phyloP scores from a whole-genome alignment of 2,329 filamentous ascomycete genomes.

The Juglanconis oblonga region DNA sequence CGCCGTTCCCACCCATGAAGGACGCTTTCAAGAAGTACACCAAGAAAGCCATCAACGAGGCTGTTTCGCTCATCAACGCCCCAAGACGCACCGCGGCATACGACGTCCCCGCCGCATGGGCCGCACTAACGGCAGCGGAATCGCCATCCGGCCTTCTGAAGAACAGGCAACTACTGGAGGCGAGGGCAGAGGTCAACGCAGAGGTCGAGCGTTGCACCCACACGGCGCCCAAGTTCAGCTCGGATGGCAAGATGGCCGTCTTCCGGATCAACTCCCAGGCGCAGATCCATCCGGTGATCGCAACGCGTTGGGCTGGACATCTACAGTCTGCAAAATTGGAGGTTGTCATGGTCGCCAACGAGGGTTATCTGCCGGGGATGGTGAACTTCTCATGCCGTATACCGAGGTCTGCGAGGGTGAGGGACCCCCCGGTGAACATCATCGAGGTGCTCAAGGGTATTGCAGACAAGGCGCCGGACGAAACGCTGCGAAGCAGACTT shows the following conservation, averaged over 20 bases:
- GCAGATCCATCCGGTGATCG: slow-evolving; percentile 66
- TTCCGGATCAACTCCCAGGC: slow-evolving; percentile 58
- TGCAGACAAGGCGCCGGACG: slow-evolving; percentile 39
- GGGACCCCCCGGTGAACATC: slow-evolving; percentile 59
- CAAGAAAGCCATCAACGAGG: slow-evolving; percentile 61
- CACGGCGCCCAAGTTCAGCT: slow-evolving; percentile 60
- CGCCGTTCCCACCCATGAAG: slow-evolving; percentile 65
- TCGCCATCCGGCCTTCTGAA: slow-evolving; percentile 50
- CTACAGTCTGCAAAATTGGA: slow-evolving; percentile 57
- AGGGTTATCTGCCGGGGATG: slow-evolving; percentile 59
- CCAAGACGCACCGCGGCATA: slow-evolving; percentile 60
- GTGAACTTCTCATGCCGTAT: slow-evolving; percentile 68
- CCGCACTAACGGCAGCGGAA: slow-evolving; percentile 48
- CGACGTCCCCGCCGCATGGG: slow-evolving; percentile 60
- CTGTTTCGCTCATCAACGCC: slow-evolving; percentile 63
- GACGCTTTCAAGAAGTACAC: slow-evolving; percentile 57
- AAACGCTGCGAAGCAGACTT: slow-evolving; percentile 43
- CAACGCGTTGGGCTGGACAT: slow-evolving; percentile 63
- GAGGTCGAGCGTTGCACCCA: slow-evolving; percentile 62
- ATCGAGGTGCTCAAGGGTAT: slow-evolving; percentile 55
- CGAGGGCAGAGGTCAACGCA: slow-evolving; percentile 55
- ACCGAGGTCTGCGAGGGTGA: slow-evolving; percentile 50
- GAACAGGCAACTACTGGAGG: slow-evolving; percentile 47
- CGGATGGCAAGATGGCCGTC: slow-evolving; percentile 60
- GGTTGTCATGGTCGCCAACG: slow-evolving; percentile 65